These are phyloP conservation scores for Astrothelium subdiscretum DNA, from an alignment of 495 filamentous ascomycete species.

Conservation along the genomic window DNA sequence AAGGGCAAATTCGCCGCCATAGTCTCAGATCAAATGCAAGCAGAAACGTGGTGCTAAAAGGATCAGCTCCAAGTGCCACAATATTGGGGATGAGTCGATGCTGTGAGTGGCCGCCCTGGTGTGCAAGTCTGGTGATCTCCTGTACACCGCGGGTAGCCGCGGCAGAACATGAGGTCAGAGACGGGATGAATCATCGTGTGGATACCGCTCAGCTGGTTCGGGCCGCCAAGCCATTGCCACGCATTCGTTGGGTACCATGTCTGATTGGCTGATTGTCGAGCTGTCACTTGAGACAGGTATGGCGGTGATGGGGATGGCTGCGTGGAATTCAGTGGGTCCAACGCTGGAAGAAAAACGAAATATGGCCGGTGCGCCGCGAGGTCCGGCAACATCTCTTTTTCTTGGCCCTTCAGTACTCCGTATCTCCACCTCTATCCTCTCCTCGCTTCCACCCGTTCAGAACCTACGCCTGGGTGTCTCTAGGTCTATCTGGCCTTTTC, in stretches of 20 bases:
- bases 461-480: no score
- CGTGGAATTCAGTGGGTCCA: no score
- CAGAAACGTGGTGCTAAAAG: conserved; percentile 2
- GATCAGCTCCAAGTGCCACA: neutral
- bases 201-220: neutral
- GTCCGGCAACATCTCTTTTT: no score
- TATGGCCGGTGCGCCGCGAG: no score
- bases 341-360: no score
- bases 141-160: neutral
- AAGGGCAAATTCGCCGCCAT: conserved; percentile 33
- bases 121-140: neutral
- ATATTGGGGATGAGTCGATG: neutral
- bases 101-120: neutral
- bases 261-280: neutral
- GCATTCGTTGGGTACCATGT: neutral
- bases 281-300: no score
- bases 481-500: no score
- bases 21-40: neutral
- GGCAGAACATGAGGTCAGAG: neutral
- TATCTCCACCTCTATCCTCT: no score
- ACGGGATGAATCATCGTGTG: no score
- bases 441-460: no score
- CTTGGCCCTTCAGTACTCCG: no score
- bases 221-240: neutral
- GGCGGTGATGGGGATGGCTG: no score